Evolutionary conservation across 176 grass and related monocot species (phyloP).

Genomic region (Secale cereale): DNA sequence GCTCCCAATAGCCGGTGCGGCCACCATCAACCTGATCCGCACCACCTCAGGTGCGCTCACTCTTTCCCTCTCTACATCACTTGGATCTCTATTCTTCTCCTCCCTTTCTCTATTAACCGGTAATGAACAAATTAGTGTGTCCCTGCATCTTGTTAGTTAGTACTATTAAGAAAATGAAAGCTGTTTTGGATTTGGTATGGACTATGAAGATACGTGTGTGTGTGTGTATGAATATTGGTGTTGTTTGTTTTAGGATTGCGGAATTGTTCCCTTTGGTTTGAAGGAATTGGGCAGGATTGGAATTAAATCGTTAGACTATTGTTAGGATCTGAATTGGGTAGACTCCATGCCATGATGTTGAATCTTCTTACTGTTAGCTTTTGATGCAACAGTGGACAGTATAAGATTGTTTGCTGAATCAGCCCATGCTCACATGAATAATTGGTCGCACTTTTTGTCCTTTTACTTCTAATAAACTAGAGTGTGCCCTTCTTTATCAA

Average conservation of each 20-base stretch:
- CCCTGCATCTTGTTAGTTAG: no score
- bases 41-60: no score
- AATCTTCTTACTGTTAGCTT: constrained; percentile 3
- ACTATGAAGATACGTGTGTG: background rate
- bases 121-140: no score
- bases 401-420: constrained; percentile 24
- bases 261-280: constrained; percentile 12
- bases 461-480: background rate
- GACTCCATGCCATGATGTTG: background rate
- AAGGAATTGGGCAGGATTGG: background rate
- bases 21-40: no score
- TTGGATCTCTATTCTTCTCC: no score
- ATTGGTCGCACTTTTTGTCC: background rate
- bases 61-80: no score
- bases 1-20: no score
- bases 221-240: background rate
- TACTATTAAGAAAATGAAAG: background rate
- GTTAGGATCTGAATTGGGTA: no score
- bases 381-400: background rate
- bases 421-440: background rate
- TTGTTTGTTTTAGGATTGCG: constrained; percentile 30
- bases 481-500: no score
- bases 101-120: no score
- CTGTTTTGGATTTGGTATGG: constrained; percentile 11
- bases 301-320: no score